Base-by-base conservation (phyloP, 257 asterid species). In the Solanum pinnatisectum region DNA sequence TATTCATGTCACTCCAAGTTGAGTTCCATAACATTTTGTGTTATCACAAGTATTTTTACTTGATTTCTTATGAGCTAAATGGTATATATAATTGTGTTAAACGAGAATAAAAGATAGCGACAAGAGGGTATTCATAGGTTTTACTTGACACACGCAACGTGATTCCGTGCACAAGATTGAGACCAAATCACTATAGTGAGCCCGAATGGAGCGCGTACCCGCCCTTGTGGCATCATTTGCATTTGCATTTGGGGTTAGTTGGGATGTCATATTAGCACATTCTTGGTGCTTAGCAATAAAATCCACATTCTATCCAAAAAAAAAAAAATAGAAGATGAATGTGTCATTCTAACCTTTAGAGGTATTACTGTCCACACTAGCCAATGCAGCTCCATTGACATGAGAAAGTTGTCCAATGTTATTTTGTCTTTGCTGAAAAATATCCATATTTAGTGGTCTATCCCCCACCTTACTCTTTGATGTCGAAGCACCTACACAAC, bases 311-410 rank as follows among this genome's bases (percentile, higher is more conserved):
- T 67, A 81, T 83, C 85, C 79, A 52, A 44, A 37, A 90, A 74
- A 9, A 84, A n/a, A n/a, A n/a, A n/a, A n/a, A n/a, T n/a, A n/a
- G n/a, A n/a, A n/a, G 33, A 78, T 68, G 52, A 39, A 44, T 56
- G n/a, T 8, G 71, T 37, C n/a, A 81, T 79, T 67, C 89, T 84
- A 86, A 94, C 98, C 95, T 94, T 91, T 90, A 88, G 87, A 36
- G 74, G 8, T 42, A 86, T 77, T 79, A 52, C 86, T 92, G 11
- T 77, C 73, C 74, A 56, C 72, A 30, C 68, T 72, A 65, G 85
- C 89, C 65, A 83, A 70, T n/a, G 92, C 86, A 44, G 59, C 46
- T 82, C 77, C 91, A 88, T 73, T 8, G 52, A 87, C 89, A 79
- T 37, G 36, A 56, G 93, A 83, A 84, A 65, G 39, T 71, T 88